phyloP scores from a whole-genome alignment of 177 flowering plant species.

The Telopea speciosissima region DNA sequence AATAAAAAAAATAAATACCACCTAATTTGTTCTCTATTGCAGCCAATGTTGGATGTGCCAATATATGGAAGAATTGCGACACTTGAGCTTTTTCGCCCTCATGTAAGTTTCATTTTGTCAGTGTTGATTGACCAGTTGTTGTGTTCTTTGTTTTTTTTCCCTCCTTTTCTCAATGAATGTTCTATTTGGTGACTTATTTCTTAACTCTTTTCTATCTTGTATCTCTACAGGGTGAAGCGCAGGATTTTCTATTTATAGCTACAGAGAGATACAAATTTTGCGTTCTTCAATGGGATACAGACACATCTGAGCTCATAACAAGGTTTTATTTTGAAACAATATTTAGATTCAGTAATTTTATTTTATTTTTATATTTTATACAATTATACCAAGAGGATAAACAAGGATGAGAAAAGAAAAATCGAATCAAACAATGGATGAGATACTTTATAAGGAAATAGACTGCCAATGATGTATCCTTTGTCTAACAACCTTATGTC shows the following conservation, averaged over 20 bases:
- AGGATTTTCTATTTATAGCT: conserved; percentile 89
- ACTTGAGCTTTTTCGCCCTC: conserved; percentile 95
- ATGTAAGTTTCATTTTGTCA: conserved; percentile 49
- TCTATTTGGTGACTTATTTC: not conserved
- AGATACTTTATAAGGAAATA: too few relatives aligned
- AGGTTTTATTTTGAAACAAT: conserved; percentile 35
- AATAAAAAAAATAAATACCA: too few relatives aligned
- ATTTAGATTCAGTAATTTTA: too few relatives aligned
- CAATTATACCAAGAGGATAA: too few relatives aligned
- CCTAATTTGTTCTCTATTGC: conserved; percentile 14
- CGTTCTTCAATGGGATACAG: conserved; percentile 97
- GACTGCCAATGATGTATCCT: too few relatives aligned
- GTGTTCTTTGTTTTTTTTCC: too few relatives aligned
- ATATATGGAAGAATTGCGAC: conserved; percentile 99
- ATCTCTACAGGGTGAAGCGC: conserved; percentile 75
- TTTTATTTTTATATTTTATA: too few relatives aligned
- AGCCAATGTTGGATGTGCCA: conserved; percentile 97
- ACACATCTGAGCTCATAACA: conserved; percentile 76
- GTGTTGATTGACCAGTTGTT: not conserved
- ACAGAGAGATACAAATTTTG: conserved; percentile 97
- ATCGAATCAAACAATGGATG: too few relatives aligned
- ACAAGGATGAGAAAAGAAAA: too few relatives aligned
- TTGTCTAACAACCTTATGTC: too few relatives aligned
- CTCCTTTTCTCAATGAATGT: not conserved
- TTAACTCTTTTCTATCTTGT: conserved; percentile 5